These are phyloP conservation scores for Eucalyptus cloeziana DNA, from an alignment of 345 rosid genomes.

Conservation along the genomic window DNA sequence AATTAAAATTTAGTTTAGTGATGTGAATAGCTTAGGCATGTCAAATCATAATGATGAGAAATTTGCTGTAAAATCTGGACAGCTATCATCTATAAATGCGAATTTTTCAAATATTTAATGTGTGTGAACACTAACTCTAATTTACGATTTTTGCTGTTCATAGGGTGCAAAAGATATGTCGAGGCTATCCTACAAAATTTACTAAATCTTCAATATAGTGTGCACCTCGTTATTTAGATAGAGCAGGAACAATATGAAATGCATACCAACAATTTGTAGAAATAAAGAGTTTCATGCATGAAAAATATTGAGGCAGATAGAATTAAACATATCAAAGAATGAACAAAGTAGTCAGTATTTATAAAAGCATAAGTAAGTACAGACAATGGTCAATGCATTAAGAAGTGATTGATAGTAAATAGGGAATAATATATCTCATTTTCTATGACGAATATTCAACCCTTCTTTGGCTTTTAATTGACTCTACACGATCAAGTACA, in stretches of 20 bases:
- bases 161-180: not conserved
- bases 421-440: not conserved
- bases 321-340: not conserved
- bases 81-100: not conserved
- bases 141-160: fast-evolving
- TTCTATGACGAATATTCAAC: not conserved
- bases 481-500: not conserved
- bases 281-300: not conserved
- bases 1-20: not conserved
- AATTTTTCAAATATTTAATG: not conserved
- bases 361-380: not conserved
- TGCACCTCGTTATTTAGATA: not conserved
- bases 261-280: not conserved
- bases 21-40: not conserved
- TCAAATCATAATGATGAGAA: not conserved
- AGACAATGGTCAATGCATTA: not conserved
- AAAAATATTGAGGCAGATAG: not conserved
- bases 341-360: not conserved
- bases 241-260: fast-evolving
- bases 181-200: not conserved
- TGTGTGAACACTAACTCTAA: not conserved
- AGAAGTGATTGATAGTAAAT: not conserved
- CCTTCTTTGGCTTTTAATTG: not conserved
- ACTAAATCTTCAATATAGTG: not conserved
- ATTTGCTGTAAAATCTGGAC: not conserved